Conservation (phyloP, 768 basidiomycete species). For the Calocera viscosa region DNA sequence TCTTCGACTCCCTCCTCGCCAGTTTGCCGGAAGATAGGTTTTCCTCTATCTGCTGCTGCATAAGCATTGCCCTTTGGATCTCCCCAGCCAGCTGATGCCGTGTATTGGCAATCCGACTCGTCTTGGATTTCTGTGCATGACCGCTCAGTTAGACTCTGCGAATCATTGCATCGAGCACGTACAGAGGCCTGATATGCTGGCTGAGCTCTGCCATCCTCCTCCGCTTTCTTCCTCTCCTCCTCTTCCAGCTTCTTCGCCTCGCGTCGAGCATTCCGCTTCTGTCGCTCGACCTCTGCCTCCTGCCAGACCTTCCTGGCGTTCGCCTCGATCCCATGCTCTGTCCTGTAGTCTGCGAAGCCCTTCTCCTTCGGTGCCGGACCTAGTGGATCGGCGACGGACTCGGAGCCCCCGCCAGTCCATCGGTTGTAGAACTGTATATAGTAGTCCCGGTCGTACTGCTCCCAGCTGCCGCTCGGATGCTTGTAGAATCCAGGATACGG, state of each 20-base stretch:
- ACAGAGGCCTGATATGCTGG: neutral
- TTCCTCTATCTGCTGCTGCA: conserved; percentile 3
- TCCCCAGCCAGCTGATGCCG: neutral
- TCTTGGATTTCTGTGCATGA: neutral
- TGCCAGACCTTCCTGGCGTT: conserved; percentile 4
- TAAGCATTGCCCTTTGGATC: neutral
- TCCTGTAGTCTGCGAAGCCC: neutral
- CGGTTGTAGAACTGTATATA: conserved; percentile 55
- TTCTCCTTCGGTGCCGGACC: neutral
- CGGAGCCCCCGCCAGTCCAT: conserved; percentile 38
- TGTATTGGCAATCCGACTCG: neutral
- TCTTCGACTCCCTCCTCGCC: neutral
- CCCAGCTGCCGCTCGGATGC: conserved; percentile 69
- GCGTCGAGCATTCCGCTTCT: neutral
- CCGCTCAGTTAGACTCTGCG: neutral
- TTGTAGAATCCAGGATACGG: conserved; percentile 81
- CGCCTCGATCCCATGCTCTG: neutral
- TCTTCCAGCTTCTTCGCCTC: neutral
- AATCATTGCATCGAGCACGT: neutral
- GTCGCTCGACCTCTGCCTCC: neutral
- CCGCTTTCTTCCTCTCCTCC: conserved; percentile 4
- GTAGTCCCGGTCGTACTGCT: conserved; percentile 55
- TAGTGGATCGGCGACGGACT: neutral
- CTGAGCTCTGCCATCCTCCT: neutral
- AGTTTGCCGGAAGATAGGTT: neutral